phyloP scores from a whole-genome alignment of 768 basidiomycete genomes.

The Rhizopogon sp. region DNA sequence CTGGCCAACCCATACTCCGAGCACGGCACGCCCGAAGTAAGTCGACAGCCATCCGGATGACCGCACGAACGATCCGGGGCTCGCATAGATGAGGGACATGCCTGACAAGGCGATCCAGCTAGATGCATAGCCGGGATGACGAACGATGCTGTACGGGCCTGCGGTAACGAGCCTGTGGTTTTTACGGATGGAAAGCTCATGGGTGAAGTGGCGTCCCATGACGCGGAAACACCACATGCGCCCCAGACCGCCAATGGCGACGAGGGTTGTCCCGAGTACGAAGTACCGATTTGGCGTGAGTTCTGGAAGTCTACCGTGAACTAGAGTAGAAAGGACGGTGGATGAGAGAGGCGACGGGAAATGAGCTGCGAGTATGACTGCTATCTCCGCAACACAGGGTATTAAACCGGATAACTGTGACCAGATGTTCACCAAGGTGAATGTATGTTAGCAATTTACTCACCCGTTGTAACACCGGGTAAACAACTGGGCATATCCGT shows the following conservation, averaged over 20 bases:
- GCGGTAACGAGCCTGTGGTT: constrained; percentile 26
- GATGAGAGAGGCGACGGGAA: constrained; percentile 17
- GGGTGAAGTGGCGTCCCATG: constrained; percentile 31
- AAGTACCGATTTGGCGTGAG: constrained; percentile 21
- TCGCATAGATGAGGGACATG: constrained; percentile 25
- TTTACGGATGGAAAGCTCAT: constrained; percentile 25
- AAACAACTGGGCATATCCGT: constrained; percentile 14
- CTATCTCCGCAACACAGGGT: constrained; percentile 23
- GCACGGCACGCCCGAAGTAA: constrained; percentile 7
- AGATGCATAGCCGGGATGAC: constrained; percentile 31
- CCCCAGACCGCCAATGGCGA: constrained; percentile 24
- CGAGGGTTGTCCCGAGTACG: constrained; percentile 22
- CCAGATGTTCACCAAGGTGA: constrained; percentile 2
- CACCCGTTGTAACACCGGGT: constrained; percentile 21
- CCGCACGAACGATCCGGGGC: constrained; percentile 22
- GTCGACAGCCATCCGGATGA: constrained; percentile 25
- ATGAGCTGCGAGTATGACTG: constrained; percentile 13
- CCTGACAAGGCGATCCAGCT: constrained; percentile 21
- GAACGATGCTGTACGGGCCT: constrained; percentile 31
- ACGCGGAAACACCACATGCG: constrained; percentile 32
- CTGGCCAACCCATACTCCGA: constrained; percentile 26
- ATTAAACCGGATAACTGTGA: constrained; percentile 21
- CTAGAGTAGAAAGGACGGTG: constrained; percentile 13
- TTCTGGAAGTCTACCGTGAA: constrained; percentile 16
- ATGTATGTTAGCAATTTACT: background rate